Evolutionary conservation across 2,329 filamentous ascomycete species (phyloP), one percentile per base, ranked within the genome.

Genomic region (Scedosporium minutisporum): DNA sequence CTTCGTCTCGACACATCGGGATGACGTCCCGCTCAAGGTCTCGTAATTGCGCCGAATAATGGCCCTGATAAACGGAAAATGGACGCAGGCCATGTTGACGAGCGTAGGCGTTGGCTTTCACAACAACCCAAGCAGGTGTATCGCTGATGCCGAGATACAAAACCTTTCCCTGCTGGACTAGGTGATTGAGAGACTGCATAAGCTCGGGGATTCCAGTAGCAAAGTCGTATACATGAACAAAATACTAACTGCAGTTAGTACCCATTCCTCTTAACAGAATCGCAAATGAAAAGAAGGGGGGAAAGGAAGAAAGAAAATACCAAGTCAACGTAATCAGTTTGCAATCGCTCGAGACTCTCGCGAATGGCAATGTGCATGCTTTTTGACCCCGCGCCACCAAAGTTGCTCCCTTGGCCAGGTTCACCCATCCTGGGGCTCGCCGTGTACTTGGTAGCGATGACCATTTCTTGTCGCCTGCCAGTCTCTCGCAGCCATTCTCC

Each of bases 371-470:
- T 66, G 58, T 74, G 70, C 66, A 80, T 65, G 57, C 67, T 72
- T 53, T 74, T 73, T 1, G 68, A 69, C 61, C 71, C 69, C 65
- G 78, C 78, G 0, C 78, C 78, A 2, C 63, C 64, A 63, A 71
- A 73, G 67, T 79, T 80, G 23, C 68, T 64, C 5, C 70, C 67
- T 6, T 70, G 69, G 3, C 67, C 70, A 58, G 71, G 71, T 4
- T 68, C 69, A 59, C 73, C 66, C 14, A 65, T 65, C 14, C 67
- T 67, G 67, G 77, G 81, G 53, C 73, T 72, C 0, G 73, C 76
- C 1, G 77, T 77, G 68, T 73, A 81, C 67, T 82, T 82, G 53
- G 77, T 80, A 0, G 78, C 77, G 16, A 81, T 67, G 10, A 82
- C 76, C 62, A 82, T 73, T 61, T 78, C 70, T 65, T 81, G 78